These are phyloP conservation scores for Gossypium ekmanianum DNA, from an alignment of 345 rosid species.

Conservation along the genomic window DNA sequence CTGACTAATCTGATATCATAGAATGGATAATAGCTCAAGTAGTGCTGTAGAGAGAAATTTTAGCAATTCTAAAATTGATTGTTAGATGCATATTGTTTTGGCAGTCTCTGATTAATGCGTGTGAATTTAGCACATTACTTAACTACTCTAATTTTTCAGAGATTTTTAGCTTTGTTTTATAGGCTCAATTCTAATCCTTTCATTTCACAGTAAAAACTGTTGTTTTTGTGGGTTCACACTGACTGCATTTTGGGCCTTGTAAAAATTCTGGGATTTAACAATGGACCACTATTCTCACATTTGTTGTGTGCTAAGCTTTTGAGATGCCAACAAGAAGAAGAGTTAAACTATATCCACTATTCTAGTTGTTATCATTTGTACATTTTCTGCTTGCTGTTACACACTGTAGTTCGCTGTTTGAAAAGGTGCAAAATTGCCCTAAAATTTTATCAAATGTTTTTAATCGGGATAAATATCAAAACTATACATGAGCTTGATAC, in stretches of 20 bases:
- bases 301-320: too few relatives aligned
- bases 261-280: neutral
- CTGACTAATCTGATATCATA: neutral
- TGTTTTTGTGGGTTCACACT: neutral
- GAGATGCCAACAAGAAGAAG: neutral
- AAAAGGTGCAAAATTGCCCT: neutral
- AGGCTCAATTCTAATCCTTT: neutral
- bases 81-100: neutral
- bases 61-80: conserved; percentile 19
- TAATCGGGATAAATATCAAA: neutral
- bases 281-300: neutral
- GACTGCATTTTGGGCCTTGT: neutral
- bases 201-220: neutral
- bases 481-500: too few relatives aligned
- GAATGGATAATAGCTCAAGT: too few relatives aligned
- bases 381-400: neutral
- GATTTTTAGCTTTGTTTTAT: too few relatives aligned
- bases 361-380: neutral
- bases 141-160: too few relatives aligned
- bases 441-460: neutral
- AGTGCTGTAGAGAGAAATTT: too few relatives aligned
- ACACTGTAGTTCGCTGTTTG: neutral
- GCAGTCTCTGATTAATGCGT: neutral
- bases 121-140: too few relatives aligned
- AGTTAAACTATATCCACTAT: too few relatives aligned